Evolutionary conservation across 1,284 basidiomycete genomes (phyloP), one percentile per base, ranked within the genome.

Genomic region (Schizophyllum amplum): DNA sequence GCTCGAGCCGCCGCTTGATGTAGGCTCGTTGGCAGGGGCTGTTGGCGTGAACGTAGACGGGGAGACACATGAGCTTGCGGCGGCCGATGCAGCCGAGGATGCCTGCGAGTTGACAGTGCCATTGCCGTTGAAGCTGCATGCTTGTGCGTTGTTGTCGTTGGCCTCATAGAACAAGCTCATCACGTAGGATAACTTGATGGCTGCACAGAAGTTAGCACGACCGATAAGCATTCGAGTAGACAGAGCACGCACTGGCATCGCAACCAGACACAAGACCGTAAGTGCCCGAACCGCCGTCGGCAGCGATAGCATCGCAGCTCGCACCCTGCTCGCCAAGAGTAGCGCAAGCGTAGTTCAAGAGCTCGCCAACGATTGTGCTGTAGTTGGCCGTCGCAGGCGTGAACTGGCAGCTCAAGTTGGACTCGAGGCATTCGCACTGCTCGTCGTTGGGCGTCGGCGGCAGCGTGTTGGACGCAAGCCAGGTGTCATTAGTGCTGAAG

Each of bases 61-160:
- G 53, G 74, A 77, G 27, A 84, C 88, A 33, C 82, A 90, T 42
- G 79, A 71, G 59, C 78, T 77, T 20, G 84, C 82, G 53, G 82
- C 80, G 26, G 77, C 70, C 17, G 75, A 74, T 33, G 73, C 70
- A 21, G 83, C 72, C 4, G 86, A 78, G 23, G 26, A 26, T 21
- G 82, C 80, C 24, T 70, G 69, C n/a, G 70, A 25, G 66, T 89
- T 88, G 62, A 90, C 72, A 6, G 90, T 92, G 4, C 86, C 94
- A 68, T 97, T 96, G 17, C 92, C 92, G 53, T 69, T 70, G 69
- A 95, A 96, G 74, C 76, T 78, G 72, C 90, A 92, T 5, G 88
- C 77, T 54, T 81, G 72, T 9, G 72, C 68, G 56, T 84, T 74
- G 61, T 80, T 79, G 67, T 79, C 79, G 57, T 80, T 82, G 47